Evolutionary conservation across 2,329 filamentous ascomycete species (phyloP), one percentile per base, ranked within the genome.

Genomic region (Dactylellina sp.): DNA sequence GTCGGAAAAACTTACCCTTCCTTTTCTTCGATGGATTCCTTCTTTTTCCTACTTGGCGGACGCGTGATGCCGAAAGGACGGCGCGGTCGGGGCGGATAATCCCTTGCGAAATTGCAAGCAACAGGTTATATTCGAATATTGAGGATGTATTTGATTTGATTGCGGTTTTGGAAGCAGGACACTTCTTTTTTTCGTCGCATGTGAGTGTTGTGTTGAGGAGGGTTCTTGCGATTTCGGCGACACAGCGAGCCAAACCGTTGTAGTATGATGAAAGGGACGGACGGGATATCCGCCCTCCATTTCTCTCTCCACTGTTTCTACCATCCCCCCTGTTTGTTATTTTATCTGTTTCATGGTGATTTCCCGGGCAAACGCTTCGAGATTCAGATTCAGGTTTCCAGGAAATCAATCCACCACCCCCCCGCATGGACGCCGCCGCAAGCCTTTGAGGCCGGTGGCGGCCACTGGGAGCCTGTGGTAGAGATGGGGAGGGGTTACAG

Each of bases 401-500:
- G 62, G 62, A 59, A 66, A 66, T 49, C 50, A 53, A n/a, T 3
- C 5, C 39, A 4, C 12, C 25, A n/a, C n/a, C n/a, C n/a, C n/a
- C n/a, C n/a, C n/a, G n/a, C 49, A 20, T 55, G 50, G 11, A 37
- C 50, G 44, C 55, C 49, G 46, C 39, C 46, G 63, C 44, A 59
- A 59, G 63, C 63, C 63, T 50, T 60, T 9, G 9, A 44, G 59
- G 63, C 46, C 63, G 63, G 63, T 68, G 63, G 63, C 63, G 63
- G 44, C 53, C 63, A 60, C 63, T 9, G n/a, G n/a, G n/a, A n/a
- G n/a, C n/a, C n/a, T n/a, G n/a, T n/a, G n/a, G n/a, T n/a, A n/a
- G n/a, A n/a, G n/a, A n/a, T n/a, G n/a, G n/a, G n/a, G n/a, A n/a
- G n/a, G n/a, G n/a, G n/a, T n/a, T n/a, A n/a, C n/a, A n/a, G n/a